phyloP scores from a whole-genome alignment of 441 rosid species.

The Erodium trifolium region DNA sequence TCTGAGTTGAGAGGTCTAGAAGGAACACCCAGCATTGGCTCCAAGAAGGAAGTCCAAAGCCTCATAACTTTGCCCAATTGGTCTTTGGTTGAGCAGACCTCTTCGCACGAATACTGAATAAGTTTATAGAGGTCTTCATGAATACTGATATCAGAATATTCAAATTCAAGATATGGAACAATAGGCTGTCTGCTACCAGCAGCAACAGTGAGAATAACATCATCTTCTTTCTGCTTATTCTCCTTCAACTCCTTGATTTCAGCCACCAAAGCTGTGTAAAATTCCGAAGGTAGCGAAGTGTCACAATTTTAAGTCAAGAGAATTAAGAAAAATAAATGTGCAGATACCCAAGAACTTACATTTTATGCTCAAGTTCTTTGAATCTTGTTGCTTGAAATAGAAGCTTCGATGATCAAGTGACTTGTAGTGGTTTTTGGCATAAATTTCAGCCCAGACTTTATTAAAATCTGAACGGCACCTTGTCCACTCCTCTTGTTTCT shows the following conservation, averaged over 20 bases:
- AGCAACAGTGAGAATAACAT: slow-evolving; percentile 74
- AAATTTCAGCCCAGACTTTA: slow-evolving; percentile 98
- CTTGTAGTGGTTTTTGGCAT: slow-evolving; percentile 87
- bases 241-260: slow-evolving; percentile 88
- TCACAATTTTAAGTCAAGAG: background rate
- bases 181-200: slow-evolving; percentile 68
- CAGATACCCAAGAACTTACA: slow-evolving; percentile 33
- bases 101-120: slow-evolving; percentile 83
- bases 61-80: slow-evolving; percentile 83
- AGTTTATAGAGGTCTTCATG: slow-evolving; percentile 95
- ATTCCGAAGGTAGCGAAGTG: slow-evolving; percentile 12
- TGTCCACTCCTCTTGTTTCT: slow-evolving; percentile 98
- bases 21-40: slow-evolving; percentile 76
- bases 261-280: slow-evolving; percentile 61
- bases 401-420: slow-evolving; percentile 98
- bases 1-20: slow-evolving; percentile 74
- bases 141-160: slow-evolving; percentile 68
- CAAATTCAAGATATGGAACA: slow-evolving; percentile 64
- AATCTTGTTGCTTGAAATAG: slow-evolving; percentile 95
- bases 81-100: slow-evolving; percentile 74
- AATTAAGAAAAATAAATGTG: background rate
- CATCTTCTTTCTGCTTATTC: slow-evolving; percentile 71
- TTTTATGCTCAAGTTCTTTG: slow-evolving; percentile 86
- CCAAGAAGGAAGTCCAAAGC: slow-evolving; percentile 88
- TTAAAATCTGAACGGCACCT: slow-evolving; percentile 89